Percentiles rank a stretch among this genome's conserved stretches.
Conservation (phyloP, 2,329 filamentous ascomycete genomes). For the Trichoderma endophyticum region DNA sequence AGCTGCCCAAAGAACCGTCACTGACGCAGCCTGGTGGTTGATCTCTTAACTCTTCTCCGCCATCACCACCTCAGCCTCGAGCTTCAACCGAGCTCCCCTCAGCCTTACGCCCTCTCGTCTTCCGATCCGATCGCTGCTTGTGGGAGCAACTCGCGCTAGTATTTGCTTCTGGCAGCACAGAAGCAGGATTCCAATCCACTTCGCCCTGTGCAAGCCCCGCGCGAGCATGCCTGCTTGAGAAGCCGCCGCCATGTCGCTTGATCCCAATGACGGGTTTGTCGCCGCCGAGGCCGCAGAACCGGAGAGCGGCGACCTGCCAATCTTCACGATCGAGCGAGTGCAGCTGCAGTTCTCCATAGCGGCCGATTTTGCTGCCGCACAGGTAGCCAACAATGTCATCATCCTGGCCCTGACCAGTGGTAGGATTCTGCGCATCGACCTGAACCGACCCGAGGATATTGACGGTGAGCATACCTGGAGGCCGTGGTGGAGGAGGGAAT, state of each 20-base stretch:
- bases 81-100: background rate
- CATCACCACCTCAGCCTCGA: constrained; percentile 3
- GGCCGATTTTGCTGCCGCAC: constrained; percentile 91
- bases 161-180: background rate
- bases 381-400: constrained; percentile 96
- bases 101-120: background rate
- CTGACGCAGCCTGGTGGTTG: constrained; percentile 7
- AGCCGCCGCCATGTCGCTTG: constrained; percentile 34
- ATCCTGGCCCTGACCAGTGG: constrained; percentile 89
- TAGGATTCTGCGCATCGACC: constrained; percentile 87
- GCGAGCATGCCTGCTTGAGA: constrained; percentile 21
- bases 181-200: background rate
- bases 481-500: background rate
- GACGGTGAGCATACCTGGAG: constrained; percentile 58
- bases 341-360: constrained; percentile 92
- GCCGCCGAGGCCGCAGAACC: constrained; percentile 60
- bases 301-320: constrained; percentile 66
- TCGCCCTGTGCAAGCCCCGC: background rate
- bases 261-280: constrained; percentile 62
- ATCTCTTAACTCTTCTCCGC: background rate
- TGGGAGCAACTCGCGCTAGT: background rate
- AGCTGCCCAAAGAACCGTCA: constrained; percentile 14
- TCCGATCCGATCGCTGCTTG: background rate
- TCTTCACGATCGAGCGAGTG: constrained; percentile 92
- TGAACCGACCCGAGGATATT: constrained; percentile 91